Percentiles rank a stretch among this genome's conserved stretches.
Evolutionary conservation across 176 grass and related monocot species (phyloP).

Genomic region (Oryza glaberrima): DNA sequence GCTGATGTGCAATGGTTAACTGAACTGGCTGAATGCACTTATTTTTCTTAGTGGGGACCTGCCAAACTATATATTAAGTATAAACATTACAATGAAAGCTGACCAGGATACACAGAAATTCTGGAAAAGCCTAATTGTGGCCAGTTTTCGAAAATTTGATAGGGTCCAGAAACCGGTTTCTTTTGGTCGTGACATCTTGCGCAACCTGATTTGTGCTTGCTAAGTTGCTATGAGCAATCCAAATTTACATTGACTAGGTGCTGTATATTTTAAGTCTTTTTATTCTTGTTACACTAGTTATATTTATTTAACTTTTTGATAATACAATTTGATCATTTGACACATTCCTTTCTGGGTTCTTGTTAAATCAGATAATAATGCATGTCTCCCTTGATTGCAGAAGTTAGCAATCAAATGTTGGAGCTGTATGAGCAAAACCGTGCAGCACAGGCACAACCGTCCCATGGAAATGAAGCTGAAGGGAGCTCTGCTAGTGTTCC

Average conservation of each 20-base stretch:
- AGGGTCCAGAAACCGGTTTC: constrained; percentile 8
- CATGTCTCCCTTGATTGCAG: constrained; percentile 47
- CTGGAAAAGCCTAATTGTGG: neutral
- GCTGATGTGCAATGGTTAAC: neutral
- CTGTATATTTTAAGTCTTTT: constrained; percentile 21
- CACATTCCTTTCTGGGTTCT: neutral
- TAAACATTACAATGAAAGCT: neutral
- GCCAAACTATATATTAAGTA: neutral
- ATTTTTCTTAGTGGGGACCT: neutral
- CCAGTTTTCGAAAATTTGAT: neutral
- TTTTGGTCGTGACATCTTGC: neutral
- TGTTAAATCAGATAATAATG: constrained; percentile 4
- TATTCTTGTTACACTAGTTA: constrained; percentile 13
- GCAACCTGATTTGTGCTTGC: neutral
- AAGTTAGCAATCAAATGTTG: constrained; percentile 94
- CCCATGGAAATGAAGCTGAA: constrained; percentile 77
- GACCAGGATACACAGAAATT: constrained; percentile 1
- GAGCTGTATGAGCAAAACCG: constrained; percentile 88
- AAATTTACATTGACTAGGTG: neutral
- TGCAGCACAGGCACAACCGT: constrained; percentile 42
- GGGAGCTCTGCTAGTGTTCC: constrained; percentile 70
- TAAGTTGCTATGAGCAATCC: neutral
- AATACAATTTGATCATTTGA: neutral
- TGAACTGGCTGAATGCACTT: neutral
- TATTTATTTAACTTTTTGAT: constrained; percentile 17